Evolutionary conservation across 768 basidiomycete genomes (phyloP).

Genomic region (Lactarius quietus): DNA sequence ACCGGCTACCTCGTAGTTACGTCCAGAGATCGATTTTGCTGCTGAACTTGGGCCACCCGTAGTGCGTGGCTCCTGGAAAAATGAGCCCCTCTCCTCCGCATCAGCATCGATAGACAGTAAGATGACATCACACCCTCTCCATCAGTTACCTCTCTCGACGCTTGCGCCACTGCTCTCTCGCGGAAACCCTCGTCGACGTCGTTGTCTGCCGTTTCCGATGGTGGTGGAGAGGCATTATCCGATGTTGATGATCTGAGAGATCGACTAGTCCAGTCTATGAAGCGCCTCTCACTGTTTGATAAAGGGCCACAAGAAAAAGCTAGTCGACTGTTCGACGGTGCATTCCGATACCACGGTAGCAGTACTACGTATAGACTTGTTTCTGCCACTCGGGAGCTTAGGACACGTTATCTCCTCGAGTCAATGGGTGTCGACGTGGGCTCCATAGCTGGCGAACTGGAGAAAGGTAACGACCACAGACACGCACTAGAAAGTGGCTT

Average conservation of each 20-base stretch:
- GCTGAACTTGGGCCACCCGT: slow-evolving; percentile 60
- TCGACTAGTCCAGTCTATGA: slow-evolving; percentile 10
- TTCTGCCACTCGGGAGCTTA: slow-evolving; percentile 12
- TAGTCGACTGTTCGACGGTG: slow-evolving; percentile 18
- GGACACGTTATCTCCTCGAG: slow-evolving; percentile 11
- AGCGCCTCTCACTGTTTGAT: slow-evolving; percentile 22
- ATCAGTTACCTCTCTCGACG: slow-evolving; percentile 14
- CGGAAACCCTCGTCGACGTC: slow-evolving; percentile 11
- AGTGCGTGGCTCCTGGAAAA: slow-evolving; percentile 62
- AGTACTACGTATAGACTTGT: slow-evolving; percentile 19
- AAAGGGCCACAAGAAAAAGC: slow-evolving; percentile 17
- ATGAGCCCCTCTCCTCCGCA: slow-evolving; percentile 25
- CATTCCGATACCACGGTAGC: slow-evolving; percentile 24
- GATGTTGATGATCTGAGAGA: slow-evolving; percentile 9
- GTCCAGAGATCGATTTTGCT: slow-evolving; percentile 58
- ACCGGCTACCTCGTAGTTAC: slow-evolving; percentile 42
- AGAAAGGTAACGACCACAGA: not conserved
- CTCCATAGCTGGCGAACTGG: slow-evolving; percentile 2
- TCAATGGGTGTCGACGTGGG: slow-evolving; percentile 7
- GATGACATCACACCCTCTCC: slow-evolving; percentile 8
- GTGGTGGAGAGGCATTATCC: not conserved
- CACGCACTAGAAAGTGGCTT: not conserved
- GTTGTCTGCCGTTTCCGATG: not conserved
- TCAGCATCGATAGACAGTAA: slow-evolving; percentile 8
- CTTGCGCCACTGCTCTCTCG: slow-evolving; percentile 1